Conservation (phyloP, 139 green algal genomes). For the Chlorokybus atmophyticus region DNA sequence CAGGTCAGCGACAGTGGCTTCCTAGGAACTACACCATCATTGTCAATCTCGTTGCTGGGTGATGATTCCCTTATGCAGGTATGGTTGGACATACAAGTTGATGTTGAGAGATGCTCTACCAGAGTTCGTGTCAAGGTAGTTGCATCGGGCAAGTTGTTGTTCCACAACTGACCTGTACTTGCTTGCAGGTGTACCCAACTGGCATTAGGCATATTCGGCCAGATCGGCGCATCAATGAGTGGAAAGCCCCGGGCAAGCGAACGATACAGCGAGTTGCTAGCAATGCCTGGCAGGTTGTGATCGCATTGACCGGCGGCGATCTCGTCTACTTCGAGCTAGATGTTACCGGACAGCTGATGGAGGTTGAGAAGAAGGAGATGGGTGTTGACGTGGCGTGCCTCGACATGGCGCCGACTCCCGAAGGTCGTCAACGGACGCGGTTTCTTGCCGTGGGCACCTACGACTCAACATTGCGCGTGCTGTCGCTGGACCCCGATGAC, state of each 20-base stretch:
- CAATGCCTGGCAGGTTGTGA: constrained; percentile 40
- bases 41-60: constrained; percentile 51
- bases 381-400: constrained; percentile 72
- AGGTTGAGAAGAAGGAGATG: constrained; percentile 86
- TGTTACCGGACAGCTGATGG: constrained; percentile 57
- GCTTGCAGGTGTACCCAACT: constrained; percentile 58
- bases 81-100: too few species aligned
- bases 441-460: constrained; percentile 80
- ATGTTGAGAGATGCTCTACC: too few species aligned
- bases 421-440: constrained; percentile 50
- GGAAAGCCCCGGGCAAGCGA: constrained; percentile 66
- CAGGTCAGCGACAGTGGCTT: constrained; percentile 73
- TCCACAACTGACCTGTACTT: not conserved
- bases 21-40: constrained; percentile 45
- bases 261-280: constrained; percentile 28
- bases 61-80: constrained; percentile 76
- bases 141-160: too few species aligned
- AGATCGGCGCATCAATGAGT: constrained; percentile 90
- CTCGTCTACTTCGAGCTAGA: constrained; percentile 96
- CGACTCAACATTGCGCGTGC: constrained; percentile 71
- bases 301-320: constrained; percentile 75
- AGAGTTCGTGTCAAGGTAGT: too few species aligned
- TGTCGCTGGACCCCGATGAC: constrained; percentile 76
- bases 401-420: constrained; percentile 63
- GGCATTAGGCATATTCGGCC: constrained; percentile 83